Evolutionary conservation across 768 basidiomycete species (phyloP), one percentile per base, ranked within the genome.

Genomic region (Dictyophora rubrovolvata): DNA sequence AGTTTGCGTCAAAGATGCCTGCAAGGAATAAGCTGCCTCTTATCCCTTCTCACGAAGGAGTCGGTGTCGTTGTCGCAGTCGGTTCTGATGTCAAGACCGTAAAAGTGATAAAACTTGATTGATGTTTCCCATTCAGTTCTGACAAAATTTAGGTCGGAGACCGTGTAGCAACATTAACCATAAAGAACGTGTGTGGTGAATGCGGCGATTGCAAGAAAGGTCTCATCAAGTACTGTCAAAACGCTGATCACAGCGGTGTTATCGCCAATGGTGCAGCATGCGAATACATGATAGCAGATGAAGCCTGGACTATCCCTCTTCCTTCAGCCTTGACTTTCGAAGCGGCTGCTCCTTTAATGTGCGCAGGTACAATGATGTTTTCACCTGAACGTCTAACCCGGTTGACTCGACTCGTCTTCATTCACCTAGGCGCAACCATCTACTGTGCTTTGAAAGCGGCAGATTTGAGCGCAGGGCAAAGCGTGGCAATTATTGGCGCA

Each of bases 401-500:
- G 7, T 28, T 28, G 28, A 28, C 28, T 7, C 7, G 7, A 7
- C 28, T 28, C 28, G 28, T 28, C 28, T 28, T 28, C 9, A 36
- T 36, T 7, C 28, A 2, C 14, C 28, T 42, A 57, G 56, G 56
- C 16, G 42, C 47, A 10, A 57, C 56, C 12, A 57, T 57, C 5
- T 57, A 57, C 33, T 33, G 17, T 18, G 56, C 42, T 14, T 50
- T 57, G 28, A 57, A 57, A 28, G 35, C 21, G 1, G 56, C 56
- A 14, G 48, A 50, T 33, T 28, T 57, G 22, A 23, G 20, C 17
- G 14, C 16, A 28, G 56, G 56, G 14, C 42, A 57, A 42, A 57
- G 47, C 47, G 56, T 57, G 12, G 56, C 56, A 23, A 57, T 57
- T 17, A 57, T 57, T 57, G 56, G 56, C 9, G 48, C 33, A 5